Evolutionary conservation across 2,329 filamentous ascomycete species (phyloP), one percentile per base, ranked within the genome.

Genomic region (Gaeumannomyces tritici): DNA sequence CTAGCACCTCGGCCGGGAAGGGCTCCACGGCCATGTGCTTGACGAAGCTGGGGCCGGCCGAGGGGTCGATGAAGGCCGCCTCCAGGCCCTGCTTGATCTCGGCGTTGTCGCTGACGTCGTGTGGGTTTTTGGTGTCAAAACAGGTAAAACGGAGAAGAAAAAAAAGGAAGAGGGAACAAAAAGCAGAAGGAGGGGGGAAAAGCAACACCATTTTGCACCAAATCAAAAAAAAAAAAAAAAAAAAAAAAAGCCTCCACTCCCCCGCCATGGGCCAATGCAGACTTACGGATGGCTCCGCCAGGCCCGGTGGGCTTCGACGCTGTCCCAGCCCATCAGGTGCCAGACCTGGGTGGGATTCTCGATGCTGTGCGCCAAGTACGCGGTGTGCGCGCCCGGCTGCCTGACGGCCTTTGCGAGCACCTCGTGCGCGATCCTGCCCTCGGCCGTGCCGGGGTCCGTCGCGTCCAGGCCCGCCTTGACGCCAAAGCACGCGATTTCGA

Each of bases 261-360:
- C 51, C n/a, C 33, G 13, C 35, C 9, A 13, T 15, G 35, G 33
- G 13, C 35, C 15, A 42, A 42, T 18, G 13, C 35, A 60, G 42
- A 62, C 35, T n/a, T 54, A 55, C 7, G 27, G 11, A 8, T 57
- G 8, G 2, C 13, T 57, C 33, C 24, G 28, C 29, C 31, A 54
- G 29, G 28, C 63, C 29, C 66, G 29, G 54, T 71, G 69, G 33
- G 69, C 64, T 33, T 68, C 68, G 4, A 70, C 55, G 0, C 68
- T 69, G 28, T 68, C 66, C 63, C 68, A 70, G 51, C 69, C 69
- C 18, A 70, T 70, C 31, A 71, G 68, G 1, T 62, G 62, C 68
- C 69, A 70, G 12, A 67, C 13, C 6, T 64, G 64, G 27, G 61
- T 63, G 4, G 69, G 66, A 15, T 67, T 62, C 27, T 70, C 65